Evolutionary conservation across 2,329 filamentous ascomycete genomes (phyloP), one percentile per base, ranked within the genome.

Genomic region (Ophiostoma piceae): DNA sequence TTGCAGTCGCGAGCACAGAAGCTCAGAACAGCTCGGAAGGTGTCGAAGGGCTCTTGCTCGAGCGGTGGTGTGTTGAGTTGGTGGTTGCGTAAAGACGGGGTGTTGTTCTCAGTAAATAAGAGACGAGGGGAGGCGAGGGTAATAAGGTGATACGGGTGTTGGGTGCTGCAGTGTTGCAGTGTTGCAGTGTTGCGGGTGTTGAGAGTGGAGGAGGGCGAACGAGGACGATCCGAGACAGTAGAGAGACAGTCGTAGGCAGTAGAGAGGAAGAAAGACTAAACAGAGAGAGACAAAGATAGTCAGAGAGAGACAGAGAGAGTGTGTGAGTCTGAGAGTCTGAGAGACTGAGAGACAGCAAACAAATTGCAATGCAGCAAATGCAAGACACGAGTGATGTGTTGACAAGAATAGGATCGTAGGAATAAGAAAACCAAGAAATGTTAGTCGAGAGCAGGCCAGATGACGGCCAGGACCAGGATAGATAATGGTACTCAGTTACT

Each of bases 21-120:
- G 43, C 66, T 57, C 43, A 32, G 32, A 43, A 14, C 14, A 43
- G 43, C 43, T n/a, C 43, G 19, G 32, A n/a, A 19, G 29, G 62
- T n/a, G 32, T 39, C 16, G 60, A 37, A 39, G 35, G 32, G 32
- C 60, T 64, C 60, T 64, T 64, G 62, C 35, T 65, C 12, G 57
- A 62, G 57, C 57, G 32, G 62, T 22, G 32, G 35, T n/a, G 57
- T 35, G 22, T 62, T 3, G 26, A 32, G 16, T 35, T 35, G 62
- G 35, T 35, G 14, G 32, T 64, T 29, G 60, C 14, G 35, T 41
- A 9, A n/a, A 65, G 62, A 65, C 19, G n/a, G 19, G 35, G 4
- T 29, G 60, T 16, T 62, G n/a, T 29, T 29, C 26, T 29, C 26
- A 29, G 26, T 26, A 14, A 62, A 39, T 9, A 69, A 57, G 2